Evolutionary conservation across 2,329 filamentous ascomycete species (phyloP), one percentile per base, ranked within the genome.

Genomic region (Tothia fuscella): DNA sequence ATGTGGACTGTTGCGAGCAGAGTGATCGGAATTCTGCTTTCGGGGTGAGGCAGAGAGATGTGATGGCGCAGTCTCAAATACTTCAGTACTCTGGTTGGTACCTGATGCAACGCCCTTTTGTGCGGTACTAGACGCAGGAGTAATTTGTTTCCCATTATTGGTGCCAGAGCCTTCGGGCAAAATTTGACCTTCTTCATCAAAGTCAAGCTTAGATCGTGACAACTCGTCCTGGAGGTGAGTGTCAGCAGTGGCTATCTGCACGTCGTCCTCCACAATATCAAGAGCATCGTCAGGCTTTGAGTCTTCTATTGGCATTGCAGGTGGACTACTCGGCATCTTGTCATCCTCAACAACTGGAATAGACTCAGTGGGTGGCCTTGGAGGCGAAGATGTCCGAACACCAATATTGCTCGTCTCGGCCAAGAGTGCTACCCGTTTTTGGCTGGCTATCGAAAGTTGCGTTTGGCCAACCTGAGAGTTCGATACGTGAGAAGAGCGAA

Each of bases 21-120:
- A 14, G 33, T 38, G 22, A 28, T 32, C 22, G 13, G 28, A 6
- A 32, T 31, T 38, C 25, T 44, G 42, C 16, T 49, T 54, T 44
- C 16, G 29, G 16, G 51, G 47, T 9, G 52, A 56, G 5, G 44
- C 47, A 13, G 56, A 55, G 6, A 58, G 50, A 33, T 64, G 56
- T 31, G 65, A 62, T 35, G 53, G 56, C 14, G 62, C 64, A n/a
- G 63, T 57, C 7, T 53, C 46, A 16, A 52, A 56, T 3, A 32
- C 39, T 13, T 49, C 50, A 3, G 49, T 54, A 34, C 48, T 54
- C 20, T 52, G 51, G 5, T 46, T 53, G 4, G 51, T 41, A 14
- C 30, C 21, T n/a, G n/a, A n/a, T n/a, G n/a, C n/a, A n/a, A n/a
- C n/a, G n/a, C n/a, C n/a, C n/a, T n/a, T n/a, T n/a, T n/a, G n/a